Evolutionary conservation across 106 monocot species (phyloP).

Genomic region (Hemerocallis citrina): DNA sequence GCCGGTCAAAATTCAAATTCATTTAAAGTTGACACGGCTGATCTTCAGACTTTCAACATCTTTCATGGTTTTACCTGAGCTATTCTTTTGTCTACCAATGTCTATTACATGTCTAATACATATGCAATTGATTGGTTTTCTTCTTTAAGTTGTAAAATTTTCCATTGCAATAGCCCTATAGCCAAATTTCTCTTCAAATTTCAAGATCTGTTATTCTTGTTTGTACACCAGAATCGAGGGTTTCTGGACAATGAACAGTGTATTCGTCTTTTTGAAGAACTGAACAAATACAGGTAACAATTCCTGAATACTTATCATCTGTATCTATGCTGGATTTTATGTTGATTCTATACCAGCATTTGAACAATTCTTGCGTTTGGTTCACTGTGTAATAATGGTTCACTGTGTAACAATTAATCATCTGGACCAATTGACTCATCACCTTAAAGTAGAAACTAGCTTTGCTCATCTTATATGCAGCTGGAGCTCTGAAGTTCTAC

Average conservation of each 20-base stretch:
- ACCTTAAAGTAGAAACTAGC: no score
- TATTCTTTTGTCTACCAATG: no score
- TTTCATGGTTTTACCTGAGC: not conserved
- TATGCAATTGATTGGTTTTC: not conserved
- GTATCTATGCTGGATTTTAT: no score
- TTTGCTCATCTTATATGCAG: no score
- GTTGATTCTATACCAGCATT: no score
- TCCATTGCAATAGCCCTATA: not conserved
- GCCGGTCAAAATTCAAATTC: not conserved
- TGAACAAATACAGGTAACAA: conserved; percentile 80
- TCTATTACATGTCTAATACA: no score
- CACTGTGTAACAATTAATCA: no score
- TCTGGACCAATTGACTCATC: no score
- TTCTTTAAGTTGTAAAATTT: not conserved
- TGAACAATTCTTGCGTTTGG: no score
- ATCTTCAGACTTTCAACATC: not conserved
- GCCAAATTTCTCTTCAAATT: not conserved
- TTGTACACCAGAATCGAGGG: conserved; percentile 42
- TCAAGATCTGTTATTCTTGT: conserved; percentile 10
- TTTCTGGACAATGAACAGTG: conserved; percentile 84
- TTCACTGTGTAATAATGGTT: no score
- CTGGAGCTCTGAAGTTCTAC: no score
- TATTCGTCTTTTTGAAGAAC: conserved; percentile 64
- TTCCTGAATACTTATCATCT: not conserved
- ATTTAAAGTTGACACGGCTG: not conserved